Percentiles rank a stretch among this genome's conserved stretches.
Evolutionary conservation across 371 early-diverging fungal genomes (phyloP).

Genomic region (Sporodiniella umbellata): DNA sequence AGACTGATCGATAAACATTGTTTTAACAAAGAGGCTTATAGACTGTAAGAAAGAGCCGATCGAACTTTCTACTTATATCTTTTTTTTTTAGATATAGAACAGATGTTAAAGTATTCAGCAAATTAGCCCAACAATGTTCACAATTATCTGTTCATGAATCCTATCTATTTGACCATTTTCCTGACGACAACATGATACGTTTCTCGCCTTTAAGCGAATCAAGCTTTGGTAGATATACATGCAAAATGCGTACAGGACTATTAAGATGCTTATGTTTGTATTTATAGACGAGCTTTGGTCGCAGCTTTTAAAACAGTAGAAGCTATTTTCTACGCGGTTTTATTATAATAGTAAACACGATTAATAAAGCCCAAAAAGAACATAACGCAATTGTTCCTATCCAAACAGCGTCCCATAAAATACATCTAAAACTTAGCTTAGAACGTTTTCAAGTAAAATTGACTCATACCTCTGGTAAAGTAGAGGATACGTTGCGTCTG

Average conservation of each 20-base stretch:
- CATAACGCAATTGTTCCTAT: neutral
- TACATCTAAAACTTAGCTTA: neutral
- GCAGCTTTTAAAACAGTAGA: conserved; percentile 1
- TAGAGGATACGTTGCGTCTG: conserved; percentile 29
- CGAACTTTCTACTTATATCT: neutral
- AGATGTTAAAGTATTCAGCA: conserved; percentile 65
- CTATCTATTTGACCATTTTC: conserved; percentile 64
- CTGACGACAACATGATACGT: conserved; percentile 58
- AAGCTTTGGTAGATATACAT: conserved; percentile 44
- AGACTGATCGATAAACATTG: conserved; percentile 69
- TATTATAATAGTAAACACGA: neutral
- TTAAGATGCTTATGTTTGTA: too few species aligned
- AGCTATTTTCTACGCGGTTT: neutral
- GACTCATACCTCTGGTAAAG: conserved; percentile 40
- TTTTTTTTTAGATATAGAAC: conserved; percentile 45
- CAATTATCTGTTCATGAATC: conserved; percentile 73
- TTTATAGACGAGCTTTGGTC: conserved; percentile 4
- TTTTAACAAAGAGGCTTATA: conserved; percentile 71
- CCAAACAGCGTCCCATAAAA: neutral
- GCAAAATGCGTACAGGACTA: neutral
- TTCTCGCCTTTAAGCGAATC: conserved; percentile 54
- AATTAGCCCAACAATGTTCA: conserved; percentile 79
- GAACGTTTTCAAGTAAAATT: neutral
- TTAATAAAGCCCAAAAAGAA: neutral
- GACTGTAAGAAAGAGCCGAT: conserved; percentile 47